These are phyloP conservation scores for Colletotrichum sp. DNA, from an alignment of 2,329 filamentous ascomycete genomes.

Conservation along the genomic window DNA sequence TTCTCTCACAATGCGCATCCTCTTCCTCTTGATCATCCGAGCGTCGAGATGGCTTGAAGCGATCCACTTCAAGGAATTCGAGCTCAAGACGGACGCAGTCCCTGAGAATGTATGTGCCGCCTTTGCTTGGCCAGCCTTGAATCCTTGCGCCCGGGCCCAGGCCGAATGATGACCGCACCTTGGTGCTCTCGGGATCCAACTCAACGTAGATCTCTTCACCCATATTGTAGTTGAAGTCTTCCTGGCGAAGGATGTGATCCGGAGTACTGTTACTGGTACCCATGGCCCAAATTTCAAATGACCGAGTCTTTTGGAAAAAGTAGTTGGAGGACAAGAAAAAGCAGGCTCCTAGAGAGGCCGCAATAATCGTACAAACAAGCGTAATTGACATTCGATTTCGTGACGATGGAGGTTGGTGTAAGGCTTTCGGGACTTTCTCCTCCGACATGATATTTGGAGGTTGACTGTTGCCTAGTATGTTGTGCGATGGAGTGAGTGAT, in stretches of 20 bases:
- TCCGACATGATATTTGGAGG: not conserved
- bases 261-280: not conserved
- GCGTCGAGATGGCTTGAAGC: not conserved
- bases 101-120: not conserved
- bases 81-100: not conserved
- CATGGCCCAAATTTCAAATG: not conserved
- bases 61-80: not conserved
- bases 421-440: not conserved
- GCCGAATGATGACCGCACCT: not conserved
- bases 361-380: not conserved
- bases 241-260: not conserved
- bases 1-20: not conserved
- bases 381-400: not conserved
- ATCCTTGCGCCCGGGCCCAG: not conserved
- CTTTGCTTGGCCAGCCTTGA: not conserved
- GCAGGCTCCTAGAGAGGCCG: not conserved
- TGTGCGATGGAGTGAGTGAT: too few relatives aligned
- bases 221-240: not conserved
- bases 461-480: not conserved
- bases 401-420: fast-evolving
- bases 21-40: not conserved
- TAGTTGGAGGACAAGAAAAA: not conserved
- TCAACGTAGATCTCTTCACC: not conserved
- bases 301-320: not conserved
- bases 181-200: fast-evolving